Evolutionary conservation across 495 filamentous ascomycete genomes (phyloP).

Genomic region (Lasiosphaeriaceae sp.): DNA sequence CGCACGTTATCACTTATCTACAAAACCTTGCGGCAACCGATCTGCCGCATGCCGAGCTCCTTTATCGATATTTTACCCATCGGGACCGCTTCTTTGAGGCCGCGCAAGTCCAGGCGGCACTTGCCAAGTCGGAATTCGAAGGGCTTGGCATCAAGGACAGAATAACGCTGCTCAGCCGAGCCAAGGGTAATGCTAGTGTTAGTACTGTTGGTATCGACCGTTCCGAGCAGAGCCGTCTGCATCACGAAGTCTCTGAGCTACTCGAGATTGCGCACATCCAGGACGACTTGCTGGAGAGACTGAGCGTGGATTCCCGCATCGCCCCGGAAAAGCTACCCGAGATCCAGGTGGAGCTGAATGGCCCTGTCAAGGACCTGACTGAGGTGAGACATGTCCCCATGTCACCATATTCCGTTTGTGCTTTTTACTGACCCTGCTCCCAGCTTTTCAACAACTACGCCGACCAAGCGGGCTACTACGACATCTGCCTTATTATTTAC

Average conservation of each 20-base stretch:
- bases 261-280: constrained; percentile 94
- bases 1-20: constrained; percentile 83
- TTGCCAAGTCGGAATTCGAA: constrained; percentile 77
- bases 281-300: constrained; percentile 78
- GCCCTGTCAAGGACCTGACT: constrained; percentile 65
- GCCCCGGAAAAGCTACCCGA: constrained; percentile 52
- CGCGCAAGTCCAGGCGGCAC: constrained; percentile 75
- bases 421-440: constrained; percentile 21
- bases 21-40: constrained; percentile 63
- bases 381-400: constrained; percentile 54
- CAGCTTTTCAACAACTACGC: constrained; percentile 89
- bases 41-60: constrained; percentile 77
- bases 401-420: not conserved
- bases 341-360: constrained; percentile 65
- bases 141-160: constrained; percentile 70
- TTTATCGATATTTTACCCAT: constrained; percentile 85
- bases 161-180: constrained; percentile 83
- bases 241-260: constrained; percentile 77
- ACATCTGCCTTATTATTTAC: constrained; percentile 88
- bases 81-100: constrained; percentile 77
- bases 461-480: constrained; percentile 83
- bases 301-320: constrained; percentile 70
- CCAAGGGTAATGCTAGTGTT: constrained; percentile 81
- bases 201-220: constrained; percentile 66
- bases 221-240: constrained; percentile 69